Evolutionary conservation across 73 alveolate genomes (phyloP).

Genomic region (Stentor roeselii): DNA sequence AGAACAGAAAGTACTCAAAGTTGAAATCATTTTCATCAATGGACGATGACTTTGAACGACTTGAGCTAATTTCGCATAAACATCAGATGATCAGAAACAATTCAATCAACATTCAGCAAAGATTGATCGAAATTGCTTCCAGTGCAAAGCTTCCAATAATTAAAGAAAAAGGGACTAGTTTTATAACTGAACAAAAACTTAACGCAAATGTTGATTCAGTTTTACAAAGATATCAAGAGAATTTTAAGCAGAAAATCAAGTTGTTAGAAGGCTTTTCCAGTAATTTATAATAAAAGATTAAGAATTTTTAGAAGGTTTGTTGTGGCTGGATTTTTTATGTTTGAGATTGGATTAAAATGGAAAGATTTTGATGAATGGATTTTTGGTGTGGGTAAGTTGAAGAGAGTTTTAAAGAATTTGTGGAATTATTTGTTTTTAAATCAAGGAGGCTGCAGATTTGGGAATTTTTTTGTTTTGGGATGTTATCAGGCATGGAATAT

Average conservation of each 20-base stretch:
- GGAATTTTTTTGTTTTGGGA: no score
- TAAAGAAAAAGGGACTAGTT: not conserved
- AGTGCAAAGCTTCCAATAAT: not conserved
- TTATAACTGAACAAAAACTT: not conserved
- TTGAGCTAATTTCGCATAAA: not conserved
- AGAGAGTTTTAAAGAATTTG: not conserved
- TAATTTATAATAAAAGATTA: no score
- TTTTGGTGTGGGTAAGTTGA: no score
- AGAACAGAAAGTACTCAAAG: not conserved
- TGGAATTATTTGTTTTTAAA: not conserved
- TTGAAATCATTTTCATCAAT: not conserved
- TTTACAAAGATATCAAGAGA: not conserved
- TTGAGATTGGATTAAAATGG: not conserved
- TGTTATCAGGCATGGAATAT: no score
- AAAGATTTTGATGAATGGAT: not conserved
- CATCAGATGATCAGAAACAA: no score
- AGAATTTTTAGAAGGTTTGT: not conserved
- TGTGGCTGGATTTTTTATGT: not conserved
- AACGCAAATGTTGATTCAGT: not conserved
- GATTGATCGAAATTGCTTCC: not conserved
- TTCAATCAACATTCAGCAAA: not conserved
- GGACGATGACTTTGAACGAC: not conserved
- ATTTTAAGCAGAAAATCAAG: not conserved
- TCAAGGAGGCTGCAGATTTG: no score
- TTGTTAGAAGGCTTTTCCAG: not conserved